A percentile compares a stretch with the other conserved stretches of the same genome.
These are phyloP conservation scores for Alternaria panax DNA, from an alignment of 2,329 filamentous ascomycete genomes.

Conservation along the genomic window DNA sequence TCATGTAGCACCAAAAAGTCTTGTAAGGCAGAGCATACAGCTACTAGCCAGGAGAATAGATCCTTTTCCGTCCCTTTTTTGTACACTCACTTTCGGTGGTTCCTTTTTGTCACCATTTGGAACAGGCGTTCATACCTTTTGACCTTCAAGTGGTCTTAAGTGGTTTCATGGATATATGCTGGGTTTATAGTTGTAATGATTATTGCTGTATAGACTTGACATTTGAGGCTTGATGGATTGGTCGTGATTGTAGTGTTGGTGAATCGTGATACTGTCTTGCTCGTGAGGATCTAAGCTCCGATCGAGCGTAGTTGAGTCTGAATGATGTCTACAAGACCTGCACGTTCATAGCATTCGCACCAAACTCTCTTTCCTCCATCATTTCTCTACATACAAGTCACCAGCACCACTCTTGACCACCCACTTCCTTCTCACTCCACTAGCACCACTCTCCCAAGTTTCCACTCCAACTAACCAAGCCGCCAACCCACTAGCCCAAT, in stretches of 20 bases:
- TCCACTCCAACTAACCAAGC: too few species aligned
- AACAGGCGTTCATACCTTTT: conserved; percentile 13
- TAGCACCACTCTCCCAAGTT: neutral
- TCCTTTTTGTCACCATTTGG: conserved; percentile 4
- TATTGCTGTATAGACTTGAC: conserved; percentile 15
- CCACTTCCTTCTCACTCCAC: neutral
- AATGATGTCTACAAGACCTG: neutral
- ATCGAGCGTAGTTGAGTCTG: neutral
- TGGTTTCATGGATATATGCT: conserved; percentile 17
- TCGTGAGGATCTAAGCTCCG: neutral
- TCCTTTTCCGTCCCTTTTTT: conserved; percentile 21
- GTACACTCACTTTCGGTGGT: conserved; percentile 12
- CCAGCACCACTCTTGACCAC: neutral
- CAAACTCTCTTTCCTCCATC: neutral
- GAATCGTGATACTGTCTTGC: neutral
- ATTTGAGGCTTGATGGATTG: neutral
- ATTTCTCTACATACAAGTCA: neutral
- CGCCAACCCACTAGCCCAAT: neutral
- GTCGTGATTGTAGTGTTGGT: too few species aligned
- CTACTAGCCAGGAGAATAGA: conserved; percentile 36
- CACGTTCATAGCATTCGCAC: neutral
- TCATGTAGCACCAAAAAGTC: conserved; percentile 46
- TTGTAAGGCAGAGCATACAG: conserved; percentile 33
- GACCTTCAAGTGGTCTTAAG: conserved; percentile 2
- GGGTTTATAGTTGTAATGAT: conserved; percentile 27